Evolutionary conservation across 345 rosid genomes (phyloP), one percentile per base, ranked within the genome.

Genomic region (Hypericum androsaemum): DNA sequence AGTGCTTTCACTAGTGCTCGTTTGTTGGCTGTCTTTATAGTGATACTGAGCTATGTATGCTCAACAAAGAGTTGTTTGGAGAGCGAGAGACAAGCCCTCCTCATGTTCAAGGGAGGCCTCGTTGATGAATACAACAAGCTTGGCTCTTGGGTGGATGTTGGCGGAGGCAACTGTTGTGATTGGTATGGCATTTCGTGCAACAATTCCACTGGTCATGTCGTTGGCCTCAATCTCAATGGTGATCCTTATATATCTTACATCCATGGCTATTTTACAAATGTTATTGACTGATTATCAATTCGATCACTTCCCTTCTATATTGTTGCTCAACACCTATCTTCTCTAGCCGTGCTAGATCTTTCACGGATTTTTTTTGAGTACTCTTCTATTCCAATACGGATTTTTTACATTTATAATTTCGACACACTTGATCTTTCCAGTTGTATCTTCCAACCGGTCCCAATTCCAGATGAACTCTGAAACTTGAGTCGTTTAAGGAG

Each of bases 291-390:
- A 2, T 12, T 62, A 61, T 13, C 0, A 7, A 44, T n/a, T 44
- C 12, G 15, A 22, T n/a, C 48, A 15, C 1, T 56, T 62, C 28
- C 43, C 59, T 37, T 12, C 41, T 1, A 7, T 16, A 10, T 3
- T n/a, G n/a, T n/a, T 37, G 5, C 0, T 13, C 48, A 39, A 41
- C 3, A 66, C 66, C 39, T 68, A 1, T 40, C 7, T 10, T 43
- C 56, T 13, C 60, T 50, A 11, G 17, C 35, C 1, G n/a, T 53
- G 63, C 5, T 74, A n/a, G 70, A 74, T 61, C 45, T 70, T 22
- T 63, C 64, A 0, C 0, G 0, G 3, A 70, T 66, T 35, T 0
- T 1, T 7, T 41, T 64, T 14, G 40, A 2, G 32, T n/a, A 52
- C 12, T 12, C 60, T n/a, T n/a, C n/a, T n/a, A n/a, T n/a, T n/a